These are phyloP conservation scores for Fraxinus sp. DNA, from an alignment of 305 asterid species.

Conservation along the genomic window DNA sequence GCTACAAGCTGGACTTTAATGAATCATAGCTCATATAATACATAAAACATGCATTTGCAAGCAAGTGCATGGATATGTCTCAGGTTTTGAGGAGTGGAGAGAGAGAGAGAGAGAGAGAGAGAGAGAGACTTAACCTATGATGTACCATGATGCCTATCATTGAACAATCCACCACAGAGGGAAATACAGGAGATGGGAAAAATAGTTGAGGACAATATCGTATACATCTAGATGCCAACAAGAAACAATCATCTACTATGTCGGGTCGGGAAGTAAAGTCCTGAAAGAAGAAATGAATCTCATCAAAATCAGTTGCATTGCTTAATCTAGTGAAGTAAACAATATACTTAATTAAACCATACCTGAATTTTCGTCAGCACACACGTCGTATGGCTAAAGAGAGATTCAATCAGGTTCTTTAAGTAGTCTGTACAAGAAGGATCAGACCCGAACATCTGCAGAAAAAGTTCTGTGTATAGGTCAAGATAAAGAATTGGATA, in stretches of 20 bases:
- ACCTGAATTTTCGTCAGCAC: constrained; percentile 79
- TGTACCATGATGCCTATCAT: constrained; percentile 91
- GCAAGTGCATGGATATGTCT: not conserved
- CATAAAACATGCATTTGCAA: not conserved
- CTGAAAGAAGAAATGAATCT: constrained; percentile 36
- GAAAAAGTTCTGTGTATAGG: constrained; percentile 26
- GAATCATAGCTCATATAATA: not conserved
- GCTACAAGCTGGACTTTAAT: not conserved
- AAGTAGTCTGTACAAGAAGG: constrained; percentile 85
- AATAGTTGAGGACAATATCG: constrained; percentile 94
- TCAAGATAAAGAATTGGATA: not conserved
- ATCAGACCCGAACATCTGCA: constrained; percentile 95
- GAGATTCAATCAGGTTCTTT: constrained; percentile 79
- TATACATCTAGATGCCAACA: constrained; percentile 96
- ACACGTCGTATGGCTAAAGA: constrained; percentile 76
- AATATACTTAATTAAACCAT: constrained; percentile 2
- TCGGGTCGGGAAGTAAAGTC: constrained; percentile 92
- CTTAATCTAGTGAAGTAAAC: constrained; percentile 12
- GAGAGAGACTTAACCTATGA: constrained; percentile 61
- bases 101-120: not conserved
- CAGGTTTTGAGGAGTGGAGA: no score
- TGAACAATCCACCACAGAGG: constrained; percentile 83
- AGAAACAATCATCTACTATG: constrained; percentile 93
- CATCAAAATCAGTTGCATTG: constrained; percentile 13
- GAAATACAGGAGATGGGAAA: constrained; percentile 77